Percentiles rank a stretch among this genome's conserved stretches.
Conservation (phyloP, 2,329 filamentous ascomycete species). For the Apiospora sp. region DNA sequence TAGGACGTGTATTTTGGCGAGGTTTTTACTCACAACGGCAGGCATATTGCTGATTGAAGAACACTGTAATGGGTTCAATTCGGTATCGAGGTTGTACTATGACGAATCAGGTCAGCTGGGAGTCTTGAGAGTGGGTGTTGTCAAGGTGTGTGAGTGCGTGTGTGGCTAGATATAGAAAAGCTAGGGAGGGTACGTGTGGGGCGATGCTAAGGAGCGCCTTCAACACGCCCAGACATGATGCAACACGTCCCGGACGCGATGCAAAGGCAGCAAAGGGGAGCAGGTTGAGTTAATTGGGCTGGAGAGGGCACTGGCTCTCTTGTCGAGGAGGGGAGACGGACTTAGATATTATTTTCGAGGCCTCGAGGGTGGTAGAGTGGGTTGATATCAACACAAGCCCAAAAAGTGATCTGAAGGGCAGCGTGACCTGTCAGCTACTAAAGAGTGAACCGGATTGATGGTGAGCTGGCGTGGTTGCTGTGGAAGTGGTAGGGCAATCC, state of each 20-base stretch:
- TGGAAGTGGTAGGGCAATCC: constrained; percentile 20
- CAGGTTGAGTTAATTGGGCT: neutral
- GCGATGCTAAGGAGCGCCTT: constrained; percentile 3
- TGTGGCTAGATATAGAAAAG: constrained; percentile 12
- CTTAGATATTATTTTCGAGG: constrained; percentile 18
- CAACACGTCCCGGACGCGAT: constrained; percentile 16
- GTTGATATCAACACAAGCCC: constrained; percentile 14
- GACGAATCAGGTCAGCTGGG: neutral
- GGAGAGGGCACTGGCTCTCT: constrained; percentile 3
- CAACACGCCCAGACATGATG: constrained; percentile 15
- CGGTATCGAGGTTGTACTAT: constrained; percentile 20
- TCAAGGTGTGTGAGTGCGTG: neutral
- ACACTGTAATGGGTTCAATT: constrained; percentile 25
- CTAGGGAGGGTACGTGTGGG: constrained; percentile 4
- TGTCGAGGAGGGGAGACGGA: constrained; percentile 5
- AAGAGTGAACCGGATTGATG: constrained; percentile 9
- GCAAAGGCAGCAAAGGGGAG: constrained; percentile 1
- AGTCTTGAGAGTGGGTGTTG: neutral
- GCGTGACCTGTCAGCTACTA: constrained; percentile 21
- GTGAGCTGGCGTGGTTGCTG: constrained; percentile 13
- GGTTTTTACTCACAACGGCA: constrained; percentile 26
- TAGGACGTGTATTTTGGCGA: constrained; percentile 1
- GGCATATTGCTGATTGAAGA: constrained; percentile 30
- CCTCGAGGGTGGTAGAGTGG: neutral
- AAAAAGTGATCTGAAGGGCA: constrained; percentile 2